Evolutionary conservation across 257 asterid genomes (phyloP).

Genomic region (Solanum bukasovii): DNA sequence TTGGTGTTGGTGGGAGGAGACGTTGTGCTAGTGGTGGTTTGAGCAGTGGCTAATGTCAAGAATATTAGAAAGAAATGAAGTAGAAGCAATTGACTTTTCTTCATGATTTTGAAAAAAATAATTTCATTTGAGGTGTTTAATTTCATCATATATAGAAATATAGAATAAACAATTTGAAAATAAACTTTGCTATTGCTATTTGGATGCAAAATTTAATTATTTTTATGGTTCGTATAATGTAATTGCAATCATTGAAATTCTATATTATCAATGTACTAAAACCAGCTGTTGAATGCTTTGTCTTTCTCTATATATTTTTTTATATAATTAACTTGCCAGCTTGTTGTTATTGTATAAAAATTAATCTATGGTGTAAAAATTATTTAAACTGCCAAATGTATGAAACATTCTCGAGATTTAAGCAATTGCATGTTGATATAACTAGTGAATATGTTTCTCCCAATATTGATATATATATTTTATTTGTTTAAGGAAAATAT

Average conservation of each 20-base stretch:
- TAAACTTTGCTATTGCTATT: neutral
- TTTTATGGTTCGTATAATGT: neutral
- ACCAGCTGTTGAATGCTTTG: neutral
- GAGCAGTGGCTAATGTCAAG: conserved; percentile 13
- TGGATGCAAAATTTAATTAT: neutral
- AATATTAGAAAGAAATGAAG: conserved; percentile 3
- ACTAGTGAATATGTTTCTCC: no score
- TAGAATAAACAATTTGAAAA: neutral
- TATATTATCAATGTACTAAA: neutral
- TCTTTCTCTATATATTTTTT: neutral
- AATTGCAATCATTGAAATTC: neutral
- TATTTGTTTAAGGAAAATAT: no score
- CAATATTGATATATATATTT: no score
- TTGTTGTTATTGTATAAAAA: neutral
- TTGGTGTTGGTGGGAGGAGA: no score
- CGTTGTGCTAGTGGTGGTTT: conserved; percentile 3
- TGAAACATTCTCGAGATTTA: no score
- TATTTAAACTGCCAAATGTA: neutral
- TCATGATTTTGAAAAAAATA: neutral
- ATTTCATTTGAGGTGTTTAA: neutral
- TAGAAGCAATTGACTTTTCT: neutral
- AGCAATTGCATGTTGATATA: no score
- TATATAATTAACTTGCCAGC: neutral
- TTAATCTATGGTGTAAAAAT: neutral
- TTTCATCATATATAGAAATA: neutral